phyloP scores from a whole-genome alignment of 345 rosid species.

The Eucalyptus cloeziana region DNA sequence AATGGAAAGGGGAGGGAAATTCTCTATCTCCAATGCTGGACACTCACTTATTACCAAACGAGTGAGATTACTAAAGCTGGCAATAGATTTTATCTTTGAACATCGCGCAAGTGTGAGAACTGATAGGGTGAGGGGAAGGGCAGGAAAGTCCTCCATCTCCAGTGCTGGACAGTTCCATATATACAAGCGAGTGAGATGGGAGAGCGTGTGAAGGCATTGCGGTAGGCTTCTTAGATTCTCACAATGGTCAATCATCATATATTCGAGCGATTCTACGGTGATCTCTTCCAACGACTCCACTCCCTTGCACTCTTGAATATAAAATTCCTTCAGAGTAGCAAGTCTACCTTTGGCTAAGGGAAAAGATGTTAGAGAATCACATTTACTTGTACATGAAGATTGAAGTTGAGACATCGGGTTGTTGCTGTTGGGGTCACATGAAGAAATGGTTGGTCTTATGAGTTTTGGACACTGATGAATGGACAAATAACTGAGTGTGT shows the following conservation, averaged over 20 bases:
- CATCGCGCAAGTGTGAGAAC: too few species aligned
- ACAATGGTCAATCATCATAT: rapidly evolving
- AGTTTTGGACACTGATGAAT: rapidly evolving
- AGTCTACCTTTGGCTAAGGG: background rate
- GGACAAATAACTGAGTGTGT: rapidly evolving
- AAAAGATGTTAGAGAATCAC: too few species aligned
- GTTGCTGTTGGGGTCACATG: too few species aligned
- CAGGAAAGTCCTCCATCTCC: too few species aligned
- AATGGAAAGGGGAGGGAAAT: too few species aligned
- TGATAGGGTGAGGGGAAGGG: too few species aligned
- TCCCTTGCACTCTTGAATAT: rapidly evolving
- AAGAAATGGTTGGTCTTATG: too few species aligned
- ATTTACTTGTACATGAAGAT: too few species aligned
- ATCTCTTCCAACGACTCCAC: background rate
- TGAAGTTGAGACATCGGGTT: background rate
- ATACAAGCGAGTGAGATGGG: background rate
- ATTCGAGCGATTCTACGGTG: background rate
- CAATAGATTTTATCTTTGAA: too few species aligned
- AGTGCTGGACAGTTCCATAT: too few species aligned
- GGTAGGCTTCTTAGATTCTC: background rate
- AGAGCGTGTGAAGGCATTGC: background rate
- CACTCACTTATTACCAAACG: rapidly evolving
- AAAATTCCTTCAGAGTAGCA: background rate
- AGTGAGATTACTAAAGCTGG: background rate
- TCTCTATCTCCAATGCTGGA: too few species aligned